A percentile compares a stretch with the other conserved stretches of the same genome.
Conservation (phyloP, 2,329 filamentous ascomycete genomes). For the Sarocladium strictum region DNA sequence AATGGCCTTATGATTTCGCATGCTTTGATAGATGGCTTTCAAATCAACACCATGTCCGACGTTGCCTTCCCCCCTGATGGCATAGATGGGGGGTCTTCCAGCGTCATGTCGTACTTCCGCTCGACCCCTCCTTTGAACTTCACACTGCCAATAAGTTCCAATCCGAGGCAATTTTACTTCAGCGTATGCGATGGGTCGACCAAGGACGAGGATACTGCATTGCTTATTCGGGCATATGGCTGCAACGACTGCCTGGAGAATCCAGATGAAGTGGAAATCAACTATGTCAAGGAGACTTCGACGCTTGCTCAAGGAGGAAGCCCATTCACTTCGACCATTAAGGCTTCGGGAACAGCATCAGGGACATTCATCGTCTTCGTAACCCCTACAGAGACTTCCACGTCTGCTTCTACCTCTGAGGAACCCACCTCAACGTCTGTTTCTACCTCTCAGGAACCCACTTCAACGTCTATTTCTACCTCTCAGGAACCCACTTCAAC, state of each 20-base stretch:
- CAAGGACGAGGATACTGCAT: no score
- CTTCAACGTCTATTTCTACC: no score
- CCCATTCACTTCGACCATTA: not conserved
- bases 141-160: not conserved
- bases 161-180: no score
- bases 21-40: not conserved
- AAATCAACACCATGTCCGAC: not conserved
- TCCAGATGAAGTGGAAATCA: not conserved
- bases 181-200: no score
- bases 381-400: not conserved
- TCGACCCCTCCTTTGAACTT: not conserved
- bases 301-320: not conserved
- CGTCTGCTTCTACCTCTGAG: no score
- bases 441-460: no score
- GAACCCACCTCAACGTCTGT: not conserved
- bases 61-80: no score
- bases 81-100: no score
- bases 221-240: not conserved
- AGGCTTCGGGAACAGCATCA: not conserved
- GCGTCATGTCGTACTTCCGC: not conserved
- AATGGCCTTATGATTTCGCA: not conserved
- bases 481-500: no score
- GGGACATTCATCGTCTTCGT: not conserved
- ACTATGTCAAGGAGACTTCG: not conserved
- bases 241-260: not conserved